Conservation (phyloP, 768 basidiomycete genomes). For the Trametes cinnabarina region DNA sequence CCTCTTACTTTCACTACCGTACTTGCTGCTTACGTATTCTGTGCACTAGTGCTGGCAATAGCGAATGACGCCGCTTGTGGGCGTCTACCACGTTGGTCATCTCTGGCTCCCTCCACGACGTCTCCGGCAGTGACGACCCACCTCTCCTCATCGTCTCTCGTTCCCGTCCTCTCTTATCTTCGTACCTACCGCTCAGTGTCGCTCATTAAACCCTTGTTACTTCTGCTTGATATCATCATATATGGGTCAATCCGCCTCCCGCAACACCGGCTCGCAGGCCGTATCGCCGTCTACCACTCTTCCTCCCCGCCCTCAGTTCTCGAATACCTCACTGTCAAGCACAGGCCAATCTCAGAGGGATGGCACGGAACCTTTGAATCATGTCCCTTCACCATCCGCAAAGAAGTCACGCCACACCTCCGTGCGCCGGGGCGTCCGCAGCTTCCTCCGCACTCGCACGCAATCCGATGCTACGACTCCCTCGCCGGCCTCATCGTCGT, state of each 20-base stretch:
- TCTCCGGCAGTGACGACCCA: not conserved
- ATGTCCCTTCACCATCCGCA: not conserved
- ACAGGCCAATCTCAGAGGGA: slow-evolving; percentile 7
- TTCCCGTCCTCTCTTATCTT: not conserved
- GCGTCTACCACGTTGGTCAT: not conserved
- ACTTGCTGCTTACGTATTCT: no score
- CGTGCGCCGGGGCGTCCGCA: slow-evolving; percentile 24
- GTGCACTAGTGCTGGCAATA: no score
- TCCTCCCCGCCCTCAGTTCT: slow-evolving; percentile 1
- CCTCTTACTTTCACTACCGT: no score
- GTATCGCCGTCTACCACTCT: slow-evolving; percentile 12
- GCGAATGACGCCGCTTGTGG: no score
- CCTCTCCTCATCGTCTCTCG: not conserved
- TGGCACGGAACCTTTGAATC: not conserved
- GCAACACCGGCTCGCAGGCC: slow-evolving; percentile 9
- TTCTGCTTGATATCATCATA: slow-evolving; percentile 10
- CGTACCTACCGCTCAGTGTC: not conserved
- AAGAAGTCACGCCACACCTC: slow-evolving; percentile 23
- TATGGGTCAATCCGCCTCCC: slow-evolving; percentile 29
- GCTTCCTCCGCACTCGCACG: slow-evolving; percentile 18
- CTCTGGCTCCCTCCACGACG: not conserved
- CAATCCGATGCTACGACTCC: slow-evolving; percentile 8
- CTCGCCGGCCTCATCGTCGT: not conserved
- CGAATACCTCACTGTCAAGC: not conserved
- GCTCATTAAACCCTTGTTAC: slow-evolving; percentile 3